Base-by-base conservation (phyloP, 1,284 basidiomycete genomes). In the Dichomitus squalens region DNA sequence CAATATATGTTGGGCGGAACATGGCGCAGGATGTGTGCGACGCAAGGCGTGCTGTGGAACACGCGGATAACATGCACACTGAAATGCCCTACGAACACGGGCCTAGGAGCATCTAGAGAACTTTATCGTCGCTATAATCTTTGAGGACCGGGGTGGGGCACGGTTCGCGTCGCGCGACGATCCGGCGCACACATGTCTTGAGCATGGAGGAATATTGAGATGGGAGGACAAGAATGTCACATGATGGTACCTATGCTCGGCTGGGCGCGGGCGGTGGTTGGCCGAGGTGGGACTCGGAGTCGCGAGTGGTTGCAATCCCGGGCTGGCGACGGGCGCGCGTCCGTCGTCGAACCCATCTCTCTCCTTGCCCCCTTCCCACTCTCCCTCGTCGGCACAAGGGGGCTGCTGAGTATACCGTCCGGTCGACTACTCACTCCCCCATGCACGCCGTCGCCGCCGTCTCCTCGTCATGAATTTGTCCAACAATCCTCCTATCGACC, bases 401-500 rank as follows among this genome's bases (percentile, higher is more conserved):
- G 49, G 54, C 52, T 47, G 44, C 57, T 58, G 54, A 48, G 33
- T 47, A 52, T 46, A 25, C 48, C 52, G 49, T 47, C 49, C 46
- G 16, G 38, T 49, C 31, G 38, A 35, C 52, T 53, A 51, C 49
- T 55, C 53, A 58, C 48, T 52, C 55, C 59, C 56, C 58, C 60
- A 69, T 66, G 68, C 62, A 63, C 68, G 70, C 53, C 74, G 5
- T 31, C 29, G 70, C 54, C 74, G 73, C 55, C 53, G 41, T 51
- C 53, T 41, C 43, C 59, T 52, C 55, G 60, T 61, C 63, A 72
- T 72, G 69, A 68, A 68, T 60, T 58, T 29, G 9, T 47, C 64
- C 61, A 69, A 68, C 65, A 62, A 60, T 53, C 66, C 65, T 43
- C 66, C 63, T 60, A 68, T 69, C 55, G 70, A 69, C 66, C 70